Conservation (phyloP, 2,329 filamentous ascomycete genomes). For the Lachnellula arida region DNA sequence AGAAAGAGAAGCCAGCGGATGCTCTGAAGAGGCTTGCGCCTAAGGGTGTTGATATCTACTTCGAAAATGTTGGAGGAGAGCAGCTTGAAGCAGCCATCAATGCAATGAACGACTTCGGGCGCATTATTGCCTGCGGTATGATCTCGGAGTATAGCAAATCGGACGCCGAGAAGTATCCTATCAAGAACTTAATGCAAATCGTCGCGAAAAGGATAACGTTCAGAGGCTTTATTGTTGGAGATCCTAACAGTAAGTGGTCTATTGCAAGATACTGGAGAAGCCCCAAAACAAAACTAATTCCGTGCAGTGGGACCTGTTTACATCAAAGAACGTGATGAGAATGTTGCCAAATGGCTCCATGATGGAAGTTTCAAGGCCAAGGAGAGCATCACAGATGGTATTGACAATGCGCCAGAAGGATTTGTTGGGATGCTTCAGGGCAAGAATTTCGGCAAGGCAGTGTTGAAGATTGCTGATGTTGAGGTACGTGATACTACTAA, state of each 20-base stretch:
- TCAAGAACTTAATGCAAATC: conserved; percentile 57
- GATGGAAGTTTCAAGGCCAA: conserved; percentile 61
- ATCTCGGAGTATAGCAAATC: conserved; percentile 63
- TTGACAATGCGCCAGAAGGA: conserved; percentile 61
- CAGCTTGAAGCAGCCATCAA: conserved; percentile 64
- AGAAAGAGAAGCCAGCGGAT: conserved; percentile 62
- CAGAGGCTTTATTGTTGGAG: conserved; percentile 62
- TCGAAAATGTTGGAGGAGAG: conserved; percentile 75
- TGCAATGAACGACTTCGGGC: conserved; percentile 57
- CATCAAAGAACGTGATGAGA: conserved; percentile 57
- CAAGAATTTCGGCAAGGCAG: conserved; percentile 69
- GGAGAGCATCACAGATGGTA: conserved; percentile 57
- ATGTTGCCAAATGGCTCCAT: conserved; percentile 62
- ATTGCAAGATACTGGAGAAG: too few species aligned
- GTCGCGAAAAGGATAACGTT: conserved; percentile 59
- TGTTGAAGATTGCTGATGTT: conserved; percentile 52
- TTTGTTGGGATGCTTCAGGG: conserved; percentile 63
- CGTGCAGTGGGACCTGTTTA: conserved; percentile 51
- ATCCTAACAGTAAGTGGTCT: conserved; percentile 40
- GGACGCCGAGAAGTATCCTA: conserved; percentile 49
- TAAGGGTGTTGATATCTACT: conserved; percentile 74
- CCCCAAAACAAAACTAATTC: too few species aligned
- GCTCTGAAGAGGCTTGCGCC: conserved; percentile 64
- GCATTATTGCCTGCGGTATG: conserved; percentile 60
- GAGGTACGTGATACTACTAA: conserved; percentile 9